Percentiles rank a stretch among this genome's conserved stretches.
phyloP scores from a whole-genome alignment of 2,329 filamentous ascomycete species.

The Fusarium sarcochroum region DNA sequence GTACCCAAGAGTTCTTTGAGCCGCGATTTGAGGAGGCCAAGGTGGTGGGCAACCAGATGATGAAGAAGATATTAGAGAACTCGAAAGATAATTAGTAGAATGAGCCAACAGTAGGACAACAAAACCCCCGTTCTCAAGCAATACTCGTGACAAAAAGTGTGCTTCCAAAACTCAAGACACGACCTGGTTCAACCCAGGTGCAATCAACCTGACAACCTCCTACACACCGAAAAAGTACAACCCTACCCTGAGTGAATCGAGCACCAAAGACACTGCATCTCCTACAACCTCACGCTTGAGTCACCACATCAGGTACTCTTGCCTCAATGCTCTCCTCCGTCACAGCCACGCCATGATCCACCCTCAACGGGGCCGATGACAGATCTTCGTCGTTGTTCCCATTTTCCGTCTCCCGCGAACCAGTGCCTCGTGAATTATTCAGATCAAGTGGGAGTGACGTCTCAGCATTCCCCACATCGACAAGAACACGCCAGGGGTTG shows the following conservation, averaged over 20 bases:
- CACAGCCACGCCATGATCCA: slow-evolving; percentile 67
- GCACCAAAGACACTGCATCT: not conserved
- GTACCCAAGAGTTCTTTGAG: slow-evolving; percentile 92
- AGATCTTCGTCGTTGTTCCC: slow-evolving; percentile 17
- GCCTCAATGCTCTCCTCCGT: slow-evolving; percentile 68
- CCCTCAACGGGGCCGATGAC: slow-evolving; percentile 56
- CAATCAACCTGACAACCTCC: not conserved
- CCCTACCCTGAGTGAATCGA: not conserved
- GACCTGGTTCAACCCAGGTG: slow-evolving; percentile 1
- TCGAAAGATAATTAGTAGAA: slow-evolving; percentile 59
- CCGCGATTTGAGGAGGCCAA: slow-evolving; percentile 90
- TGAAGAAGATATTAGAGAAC: slow-evolving; percentile 92
- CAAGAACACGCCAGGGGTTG: slow-evolving; percentile 4
- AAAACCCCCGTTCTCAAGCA: slow-evolving; percentile 7
- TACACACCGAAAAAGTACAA: slow-evolving; percentile 7
- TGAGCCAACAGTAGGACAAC: slow-evolving; percentile 5
- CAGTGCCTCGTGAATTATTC: not conserved
- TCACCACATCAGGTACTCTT: slow-evolving; percentile 61
- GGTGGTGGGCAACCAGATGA: slow-evolving; percentile 94
- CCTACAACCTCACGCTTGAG: slow-evolving; percentile 43
- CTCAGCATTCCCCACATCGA: not conserved
- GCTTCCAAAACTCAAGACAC: slow-evolving; percentile 22
- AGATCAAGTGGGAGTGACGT: not conserved
- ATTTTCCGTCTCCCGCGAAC: not conserved
- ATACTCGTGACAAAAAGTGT: slow-evolving; percentile 12